Evolutionary conservation across 208 protist species (phyloP).

Genomic region (Angomonas ambiguus): DNA sequence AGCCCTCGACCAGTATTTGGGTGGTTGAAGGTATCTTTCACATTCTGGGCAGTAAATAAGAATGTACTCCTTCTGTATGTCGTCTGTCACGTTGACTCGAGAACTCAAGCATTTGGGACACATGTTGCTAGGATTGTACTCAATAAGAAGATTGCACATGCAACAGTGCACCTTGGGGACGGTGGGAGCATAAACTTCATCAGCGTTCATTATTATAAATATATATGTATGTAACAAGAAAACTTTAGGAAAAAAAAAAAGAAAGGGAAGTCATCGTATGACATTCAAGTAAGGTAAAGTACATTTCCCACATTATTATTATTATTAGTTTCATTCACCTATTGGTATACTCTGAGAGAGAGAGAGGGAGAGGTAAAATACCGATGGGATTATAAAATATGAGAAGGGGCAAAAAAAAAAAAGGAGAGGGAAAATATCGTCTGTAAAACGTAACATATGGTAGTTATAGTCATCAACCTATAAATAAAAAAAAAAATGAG

Average conservation of each 20-base stretch:
- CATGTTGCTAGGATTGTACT: constrained; percentile 98
- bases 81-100: constrained; percentile 98
- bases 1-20: constrained; percentile 94
- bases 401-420: constrained; percentile 14
- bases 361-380: too few species aligned
- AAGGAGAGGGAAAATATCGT: constrained; percentile 11
- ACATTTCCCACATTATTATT: too few species aligned
- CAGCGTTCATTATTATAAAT: constrained; percentile 37
- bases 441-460: not conserved
- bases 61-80: constrained; percentile 95
- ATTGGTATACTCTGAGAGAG: too few species aligned
- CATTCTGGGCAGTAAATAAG: constrained; percentile 94
- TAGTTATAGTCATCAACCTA: too few species aligned
- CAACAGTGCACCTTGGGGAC: constrained; percentile 94
- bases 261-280: too few species aligned
- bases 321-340: not conserved
- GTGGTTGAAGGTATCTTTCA: constrained; percentile 95
- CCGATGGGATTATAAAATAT: not conserved
- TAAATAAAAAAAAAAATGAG: not conserved
- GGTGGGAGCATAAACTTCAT: constrained; percentile 36
- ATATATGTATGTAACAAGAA: not conserved
- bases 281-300: too few species aligned
- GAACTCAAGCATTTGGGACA: constrained; percentile 96
- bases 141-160: constrained; percentile 93
- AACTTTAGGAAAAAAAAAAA: not conserved